phyloP scores from a whole-genome alignment of 2,329 filamentous ascomycete species.

The Parascedosporium putredinis region DNA sequence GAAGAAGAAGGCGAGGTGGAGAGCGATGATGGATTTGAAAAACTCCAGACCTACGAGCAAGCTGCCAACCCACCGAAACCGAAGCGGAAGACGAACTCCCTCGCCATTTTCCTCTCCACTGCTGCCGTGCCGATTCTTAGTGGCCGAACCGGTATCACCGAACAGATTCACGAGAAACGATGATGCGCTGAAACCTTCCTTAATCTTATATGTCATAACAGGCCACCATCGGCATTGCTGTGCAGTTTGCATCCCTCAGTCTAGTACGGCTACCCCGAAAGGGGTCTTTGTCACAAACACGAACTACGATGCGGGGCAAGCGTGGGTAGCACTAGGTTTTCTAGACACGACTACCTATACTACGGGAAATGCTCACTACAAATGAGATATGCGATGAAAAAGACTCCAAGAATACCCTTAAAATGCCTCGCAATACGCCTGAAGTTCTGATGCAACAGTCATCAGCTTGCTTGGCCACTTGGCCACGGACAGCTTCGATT shows the following conservation, averaged over 20 bases:
- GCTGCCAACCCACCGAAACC: constrained; percentile 37
- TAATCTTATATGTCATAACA: too few species aligned
- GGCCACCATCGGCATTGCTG: too few species aligned
- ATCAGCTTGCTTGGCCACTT: too few species aligned
- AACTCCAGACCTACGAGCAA: constrained; percentile 45
- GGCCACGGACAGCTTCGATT: too few species aligned
- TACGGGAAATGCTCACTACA: background rate
- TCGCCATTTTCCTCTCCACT: constrained; percentile 51
- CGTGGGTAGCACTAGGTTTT: too few species aligned
- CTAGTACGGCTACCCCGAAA: too few species aligned
- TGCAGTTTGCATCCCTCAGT: too few species aligned
- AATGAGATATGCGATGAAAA: background rate
- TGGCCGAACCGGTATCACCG: constrained; percentile 31
- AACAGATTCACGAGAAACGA: constrained; percentile 31
- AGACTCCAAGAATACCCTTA: background rate
- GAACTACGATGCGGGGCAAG: too few species aligned
- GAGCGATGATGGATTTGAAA: constrained; percentile 17
- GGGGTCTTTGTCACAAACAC: too few species aligned
- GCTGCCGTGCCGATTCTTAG: constrained; percentile 45
- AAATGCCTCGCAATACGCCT: too few species aligned
- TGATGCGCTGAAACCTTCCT: background rate
- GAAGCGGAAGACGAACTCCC: constrained; percentile 36
- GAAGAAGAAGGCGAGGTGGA: constrained; percentile 12
- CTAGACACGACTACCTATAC: background rate
- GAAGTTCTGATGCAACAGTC: too few species aligned